Conservation (phyloP, 345 rosid genomes). For the Salix koriyanagi region DNA sequence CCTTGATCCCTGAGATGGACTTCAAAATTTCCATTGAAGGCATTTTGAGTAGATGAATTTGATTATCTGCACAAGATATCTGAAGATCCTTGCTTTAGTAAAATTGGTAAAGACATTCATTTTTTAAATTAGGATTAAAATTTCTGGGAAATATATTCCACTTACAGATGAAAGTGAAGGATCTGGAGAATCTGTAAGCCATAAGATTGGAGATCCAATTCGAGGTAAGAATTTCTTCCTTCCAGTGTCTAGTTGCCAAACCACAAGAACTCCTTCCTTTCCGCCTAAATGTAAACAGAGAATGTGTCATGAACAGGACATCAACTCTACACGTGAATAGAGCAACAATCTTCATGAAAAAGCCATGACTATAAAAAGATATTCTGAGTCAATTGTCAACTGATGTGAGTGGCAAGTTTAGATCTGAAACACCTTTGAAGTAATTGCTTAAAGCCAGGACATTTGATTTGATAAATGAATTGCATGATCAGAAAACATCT, state of each 20-base stretch:
- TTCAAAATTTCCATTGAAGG: conserved; percentile 83
- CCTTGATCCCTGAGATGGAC: conserved; percentile 93
- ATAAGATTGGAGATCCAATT: conserved; percentile 83
- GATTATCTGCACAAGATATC: conserved; percentile 98
- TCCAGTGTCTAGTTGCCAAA: conserved; percentile 95
- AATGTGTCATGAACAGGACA: not conserved
- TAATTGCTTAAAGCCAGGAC: not conserved
- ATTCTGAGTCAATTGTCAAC: not conserved
- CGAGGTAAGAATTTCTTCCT: conserved; percentile 92
- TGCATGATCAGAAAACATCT: not conserved
- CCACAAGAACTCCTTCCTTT: conserved; percentile 95
- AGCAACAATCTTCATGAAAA: not conserved
- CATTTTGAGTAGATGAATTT: conserved; percentile 79
- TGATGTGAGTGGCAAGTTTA: not conserved
- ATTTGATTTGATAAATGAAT: not conserved
- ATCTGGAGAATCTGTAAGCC: conserved; percentile 67
- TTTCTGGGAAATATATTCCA: not conserved
- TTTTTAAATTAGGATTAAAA: not conserved
- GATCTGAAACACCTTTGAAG: not conserved
- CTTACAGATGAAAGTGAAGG: conserved; percentile 87
- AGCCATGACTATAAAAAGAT: not conserved
- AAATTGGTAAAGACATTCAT: not conserved
- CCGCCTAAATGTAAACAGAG: conserved; percentile 57
- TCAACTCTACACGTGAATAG: not conserved
- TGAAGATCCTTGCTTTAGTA: conserved; percentile 37